A percentile compares a stretch with the other conserved stretches of the same genome.
These are phyloP conservation scores for Termitomyces sp. DNA, from an alignment of 768 basidiomycete species.

Conservation along the genomic window DNA sequence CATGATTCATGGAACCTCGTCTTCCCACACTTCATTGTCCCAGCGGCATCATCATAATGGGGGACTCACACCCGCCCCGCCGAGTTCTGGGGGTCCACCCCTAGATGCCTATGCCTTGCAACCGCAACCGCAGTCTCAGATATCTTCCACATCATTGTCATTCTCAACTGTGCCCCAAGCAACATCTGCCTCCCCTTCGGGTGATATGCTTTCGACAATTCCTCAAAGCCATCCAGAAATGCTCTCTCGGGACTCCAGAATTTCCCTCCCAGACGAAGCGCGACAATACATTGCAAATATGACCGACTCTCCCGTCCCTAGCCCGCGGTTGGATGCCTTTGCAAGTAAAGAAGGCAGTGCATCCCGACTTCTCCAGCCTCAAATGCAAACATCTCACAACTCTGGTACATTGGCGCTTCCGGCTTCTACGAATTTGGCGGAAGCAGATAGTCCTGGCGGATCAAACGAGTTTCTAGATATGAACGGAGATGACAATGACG, in stretches of 20 bases:
- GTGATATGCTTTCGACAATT: conserved; percentile 28
- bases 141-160: conserved; percentile 12
- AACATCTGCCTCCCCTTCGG: conserved; percentile 16
- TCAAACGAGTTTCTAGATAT: conserved; percentile 65
- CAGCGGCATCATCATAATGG: conserved; percentile 8
- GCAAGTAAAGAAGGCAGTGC: conserved; percentile 18
- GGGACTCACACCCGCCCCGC: conserved; percentile 15
- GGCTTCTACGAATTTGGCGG: background rate
- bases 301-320: conserved; percentile 58
- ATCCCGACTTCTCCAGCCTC: conserved; percentile 6
- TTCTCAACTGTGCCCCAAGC: conserved; percentile 16
- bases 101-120: conserved; percentile 4
- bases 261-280: conserved; percentile 75
- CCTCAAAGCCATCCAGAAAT: conserved; percentile 29
- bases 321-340: conserved; percentile 43
- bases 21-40: conserved; percentile 7
- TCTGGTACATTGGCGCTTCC: conserved; percentile 1
- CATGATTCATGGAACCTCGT: conserved; percentile 10
- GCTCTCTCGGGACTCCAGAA: conserved; percentile 60
- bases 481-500: conserved; percentile 44
- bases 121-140: background rate
- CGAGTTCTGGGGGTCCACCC: conserved; percentile 14
- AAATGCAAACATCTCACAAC: conserved; percentile 1
- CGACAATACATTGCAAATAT: conserved; percentile 67
- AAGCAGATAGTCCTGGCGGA: conserved; percentile 11